These are phyloP conservation scores for Cyclotella baltica DNA, from an alignment of 108 stramenopile genomes.

Conservation along the genomic window DNA sequence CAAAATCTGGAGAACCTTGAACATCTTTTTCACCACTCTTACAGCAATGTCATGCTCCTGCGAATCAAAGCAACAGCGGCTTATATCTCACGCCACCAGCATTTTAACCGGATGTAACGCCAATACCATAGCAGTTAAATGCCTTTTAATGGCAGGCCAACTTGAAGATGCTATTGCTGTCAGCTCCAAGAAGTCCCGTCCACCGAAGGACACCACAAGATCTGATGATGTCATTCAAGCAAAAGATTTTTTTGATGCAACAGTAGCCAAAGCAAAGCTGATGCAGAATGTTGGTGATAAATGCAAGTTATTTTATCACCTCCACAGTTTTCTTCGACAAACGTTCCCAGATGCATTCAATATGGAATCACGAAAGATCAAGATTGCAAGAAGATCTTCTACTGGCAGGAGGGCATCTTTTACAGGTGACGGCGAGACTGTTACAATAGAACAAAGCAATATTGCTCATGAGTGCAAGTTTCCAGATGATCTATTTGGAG, in stretches of 20 bases:
- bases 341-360: conserved; percentile 26
- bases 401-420: conserved; percentile 17
- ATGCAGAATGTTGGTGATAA: conserved; percentile 26
- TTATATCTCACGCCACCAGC: conserved; percentile 37
- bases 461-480: conserved; percentile 39
- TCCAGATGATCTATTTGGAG: conserved; percentile 42
- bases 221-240: conserved; percentile 4
- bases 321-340: conserved; percentile 33
- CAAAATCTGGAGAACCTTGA: not conserved
- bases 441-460: conserved; percentile 36
- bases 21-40: not conserved
- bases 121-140: conserved; percentile 24
- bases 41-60: not conserved
- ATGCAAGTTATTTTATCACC: conserved; percentile 41
- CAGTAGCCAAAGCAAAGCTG: conserved; percentile 19
- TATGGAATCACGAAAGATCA: conserved; percentile 34
- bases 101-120: conserved; percentile 33
- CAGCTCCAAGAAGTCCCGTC: conserved; percentile 12
- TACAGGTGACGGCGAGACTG: conserved; percentile 21
- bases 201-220: not conserved
- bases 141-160: conserved; percentile 27
- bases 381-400: conserved; percentile 1
- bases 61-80: conserved; percentile 10
- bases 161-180: conserved; percentile 32
- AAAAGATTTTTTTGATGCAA: conserved; percentile 28